Conservation (phyloP, 1,284 basidiomycete species). For the Hypsizygus ulmarius region DNA sequence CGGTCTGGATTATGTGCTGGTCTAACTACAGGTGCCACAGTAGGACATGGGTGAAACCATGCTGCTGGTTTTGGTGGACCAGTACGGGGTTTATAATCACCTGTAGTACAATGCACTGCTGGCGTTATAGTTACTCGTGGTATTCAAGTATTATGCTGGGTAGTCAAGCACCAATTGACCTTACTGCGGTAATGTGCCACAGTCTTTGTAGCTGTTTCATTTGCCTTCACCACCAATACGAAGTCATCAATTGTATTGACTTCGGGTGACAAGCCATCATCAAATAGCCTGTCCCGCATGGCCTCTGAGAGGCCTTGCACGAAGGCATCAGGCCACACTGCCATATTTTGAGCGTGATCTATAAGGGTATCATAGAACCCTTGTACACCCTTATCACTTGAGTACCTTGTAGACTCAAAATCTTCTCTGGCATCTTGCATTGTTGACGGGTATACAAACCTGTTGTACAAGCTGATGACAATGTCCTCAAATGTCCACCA, state of each 20-base stretch:
- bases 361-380: not conserved
- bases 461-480: not conserved
- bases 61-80: no score
- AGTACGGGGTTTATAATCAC: no score
- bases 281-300: not conserved
- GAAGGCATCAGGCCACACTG: not conserved
- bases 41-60: no score
- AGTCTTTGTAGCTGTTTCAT: not conserved
- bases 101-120: no score
- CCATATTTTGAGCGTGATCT: slow-evolving; percentile 2
- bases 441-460: not conserved
- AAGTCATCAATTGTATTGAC: slow-evolving; percentile 2
- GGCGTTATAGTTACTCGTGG: no score
- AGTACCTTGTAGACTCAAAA: not conserved
- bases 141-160: no score
- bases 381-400: no score
- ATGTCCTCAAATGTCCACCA: slow-evolving; percentile 2
- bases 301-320: not conserved
- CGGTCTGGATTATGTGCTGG: no score
- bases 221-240: not conserved
- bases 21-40: no score
- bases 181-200: not conserved
- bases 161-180: no score
- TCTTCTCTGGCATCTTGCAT: slow-evolving; percentile 1
- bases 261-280: slow-evolving; percentile 4